These are phyloP conservation scores for Bombardia bombarda DNA, from an alignment of 495 filamentous ascomycete species.

Conservation along the genomic window DNA sequence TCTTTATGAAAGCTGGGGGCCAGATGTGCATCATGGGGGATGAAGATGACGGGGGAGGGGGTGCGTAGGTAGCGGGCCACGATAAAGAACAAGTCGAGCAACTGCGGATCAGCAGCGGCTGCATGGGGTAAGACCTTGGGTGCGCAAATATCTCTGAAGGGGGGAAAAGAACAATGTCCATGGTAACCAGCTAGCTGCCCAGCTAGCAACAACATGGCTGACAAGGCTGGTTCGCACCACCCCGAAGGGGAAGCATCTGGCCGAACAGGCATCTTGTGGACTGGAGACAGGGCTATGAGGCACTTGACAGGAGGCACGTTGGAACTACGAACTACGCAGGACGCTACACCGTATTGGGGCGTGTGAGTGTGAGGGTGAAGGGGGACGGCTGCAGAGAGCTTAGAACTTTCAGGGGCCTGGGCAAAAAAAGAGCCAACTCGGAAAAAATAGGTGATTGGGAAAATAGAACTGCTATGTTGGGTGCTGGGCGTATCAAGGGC, in stretches of 20 bases:
- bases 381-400: constrained; percentile 2
- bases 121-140: constrained; percentile 12
- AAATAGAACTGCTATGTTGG: constrained; percentile 24
- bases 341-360: neutral
- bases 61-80: constrained; percentile 11
- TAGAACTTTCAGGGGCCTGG: no score
- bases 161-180: neutral
- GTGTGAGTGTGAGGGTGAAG: neutral
- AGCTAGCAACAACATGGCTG: neutral
- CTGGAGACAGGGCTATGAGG: constrained; percentile 2
- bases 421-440: constrained; percentile 8
- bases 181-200: neutral
- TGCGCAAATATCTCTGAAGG: constrained; percentile 5
- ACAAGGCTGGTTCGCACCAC: constrained; percentile 15
- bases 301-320: constrained; percentile 9
- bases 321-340: neutral
- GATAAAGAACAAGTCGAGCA: constrained; percentile 1
- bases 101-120: constrained; percentile 6
- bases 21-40: constrained; percentile 18
- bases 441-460: constrained; percentile 16
- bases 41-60: constrained; percentile 6
- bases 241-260: constrained; percentile 19
- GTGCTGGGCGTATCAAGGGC: constrained; percentile 14
- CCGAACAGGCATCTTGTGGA: constrained; percentile 7
- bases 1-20: constrained; percentile 22